Evolutionary conservation across 2,329 filamentous ascomycete genomes (phyloP).

Genomic region (Paracoccidioides brasiliensis): DNA sequence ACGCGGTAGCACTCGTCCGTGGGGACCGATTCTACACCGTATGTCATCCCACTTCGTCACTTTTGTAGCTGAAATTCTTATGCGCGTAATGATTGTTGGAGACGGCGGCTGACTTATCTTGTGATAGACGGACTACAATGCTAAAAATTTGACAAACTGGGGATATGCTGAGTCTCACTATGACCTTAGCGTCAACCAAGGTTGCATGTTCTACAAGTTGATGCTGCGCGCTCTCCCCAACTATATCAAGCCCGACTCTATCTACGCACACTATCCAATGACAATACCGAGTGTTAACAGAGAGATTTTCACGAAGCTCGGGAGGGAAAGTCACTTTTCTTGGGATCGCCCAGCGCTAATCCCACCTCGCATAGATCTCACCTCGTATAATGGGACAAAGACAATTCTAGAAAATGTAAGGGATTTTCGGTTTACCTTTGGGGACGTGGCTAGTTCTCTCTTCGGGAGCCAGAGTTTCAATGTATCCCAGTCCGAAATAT

Average conservation of each 20-base stretch:
- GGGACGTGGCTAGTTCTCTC: constrained; percentile 12
- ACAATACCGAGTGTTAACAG: constrained; percentile 17
- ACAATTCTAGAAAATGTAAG: constrained; percentile 14
- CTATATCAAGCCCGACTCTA: constrained; percentile 17
- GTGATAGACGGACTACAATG: constrained; percentile 11
- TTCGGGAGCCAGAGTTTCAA: constrained; percentile 12
- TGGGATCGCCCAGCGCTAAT: constrained; percentile 13
- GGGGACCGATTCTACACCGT: constrained; percentile 30
- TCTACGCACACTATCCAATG: constrained; percentile 19
- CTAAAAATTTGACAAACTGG: constrained; percentile 28
- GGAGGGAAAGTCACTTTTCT: constrained; percentile 12
- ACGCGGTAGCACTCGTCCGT: constrained; percentile 32
- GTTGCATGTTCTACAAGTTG: constrained; percentile 20
- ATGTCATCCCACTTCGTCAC: not conserved
- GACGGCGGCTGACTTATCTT: not conserved
- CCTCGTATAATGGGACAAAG: constrained; percentile 13
- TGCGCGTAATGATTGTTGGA: no score
- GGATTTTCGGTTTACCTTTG: constrained; percentile 16
- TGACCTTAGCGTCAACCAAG: constrained; percentile 13
- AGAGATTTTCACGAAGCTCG: constrained; percentile 14
- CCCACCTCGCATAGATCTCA: constrained; percentile 11
- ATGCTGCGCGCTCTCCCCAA: constrained; percentile 19
- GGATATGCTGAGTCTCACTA: constrained; percentile 25
- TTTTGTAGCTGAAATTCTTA: not conserved
- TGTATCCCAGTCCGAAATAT: constrained; percentile 11